Conservation (phyloP, 805 yeast genomes). For the Candida gorgasii region DNA sequence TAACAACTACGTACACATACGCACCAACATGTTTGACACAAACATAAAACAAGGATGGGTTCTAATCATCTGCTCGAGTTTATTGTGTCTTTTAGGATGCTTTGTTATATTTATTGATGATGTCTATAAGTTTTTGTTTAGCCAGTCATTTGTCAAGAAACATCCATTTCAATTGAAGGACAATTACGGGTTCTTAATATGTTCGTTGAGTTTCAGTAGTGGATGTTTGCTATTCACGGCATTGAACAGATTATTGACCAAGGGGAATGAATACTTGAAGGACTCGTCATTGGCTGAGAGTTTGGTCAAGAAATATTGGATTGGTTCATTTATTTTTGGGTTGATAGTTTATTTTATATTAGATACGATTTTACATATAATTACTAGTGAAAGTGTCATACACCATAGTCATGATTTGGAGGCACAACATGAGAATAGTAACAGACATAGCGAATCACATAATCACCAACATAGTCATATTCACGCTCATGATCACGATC, state of each 20-base stretch:
- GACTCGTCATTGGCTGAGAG: constrained; percentile 16
- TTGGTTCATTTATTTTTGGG: constrained; percentile 58
- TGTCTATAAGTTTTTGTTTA: constrained; percentile 43
- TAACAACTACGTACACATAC: too few species aligned
- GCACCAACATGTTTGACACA: too few species aligned
- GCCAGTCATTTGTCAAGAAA: constrained; percentile 39
- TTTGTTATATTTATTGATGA: constrained; percentile 62
- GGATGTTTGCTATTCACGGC: constrained; percentile 86
- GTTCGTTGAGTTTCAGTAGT: constrained; percentile 72
- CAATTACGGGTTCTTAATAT: constrained; percentile 66
- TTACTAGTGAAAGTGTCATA: constrained; percentile 79
- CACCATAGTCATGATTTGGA: constrained; percentile 74
- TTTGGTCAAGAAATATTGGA: constrained; percentile 34
- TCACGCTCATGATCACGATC: constrained; percentile 16
- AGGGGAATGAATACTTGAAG: constrained; percentile 49
- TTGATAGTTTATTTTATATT: constrained; percentile 57
- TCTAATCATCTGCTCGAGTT: constrained; percentile 62
- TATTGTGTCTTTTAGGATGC: constrained; percentile 73
- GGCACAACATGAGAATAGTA: too few species aligned
- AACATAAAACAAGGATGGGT: constrained; percentile 56
- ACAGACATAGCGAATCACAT: constrained; percentile 7
- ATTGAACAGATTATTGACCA: constrained; percentile 75
- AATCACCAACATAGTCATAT: constrained; percentile 13
- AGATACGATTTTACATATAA: constrained; percentile 66
- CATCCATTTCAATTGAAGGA: constrained; percentile 55